Conservation (phyloP, 2,329 filamentous ascomycete species). For the Penicillium sp. region DNA sequence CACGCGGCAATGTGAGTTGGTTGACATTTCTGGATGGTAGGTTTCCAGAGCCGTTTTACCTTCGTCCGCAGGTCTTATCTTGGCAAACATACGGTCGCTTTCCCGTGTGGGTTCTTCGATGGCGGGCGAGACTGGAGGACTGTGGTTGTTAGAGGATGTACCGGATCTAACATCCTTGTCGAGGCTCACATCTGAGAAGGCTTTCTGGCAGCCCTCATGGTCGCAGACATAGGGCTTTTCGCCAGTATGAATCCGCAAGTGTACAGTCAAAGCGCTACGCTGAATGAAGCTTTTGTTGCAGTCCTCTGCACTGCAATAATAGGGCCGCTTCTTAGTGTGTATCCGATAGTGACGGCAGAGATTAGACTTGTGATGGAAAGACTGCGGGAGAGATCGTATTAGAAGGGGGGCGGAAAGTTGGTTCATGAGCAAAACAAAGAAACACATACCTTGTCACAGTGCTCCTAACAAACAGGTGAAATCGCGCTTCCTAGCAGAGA, state of each 20-base stretch:
- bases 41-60: conserved; percentile 28
- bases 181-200: conserved; percentile 49
- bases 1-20: no score
- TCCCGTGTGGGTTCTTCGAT: conserved; percentile 46
- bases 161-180: no score
- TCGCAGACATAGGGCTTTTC: conserved; percentile 51
- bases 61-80: conserved; percentile 45
- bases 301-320: conserved; percentile 49
- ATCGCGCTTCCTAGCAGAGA: conserved; percentile 46
- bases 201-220: conserved; percentile 48
- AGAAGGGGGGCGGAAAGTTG: no score
- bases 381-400: conserved; percentile 32
- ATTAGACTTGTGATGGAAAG: conserved; percentile 55
- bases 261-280: conserved; percentile 52
- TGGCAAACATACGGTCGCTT: conserved; percentile 47
- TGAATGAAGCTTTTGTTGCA: conserved; percentile 55
- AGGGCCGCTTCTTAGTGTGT: conserved; percentile 54
- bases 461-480: conserved; percentile 50
- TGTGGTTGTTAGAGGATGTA: conserved; percentile 11
- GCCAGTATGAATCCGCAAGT: conserved; percentile 50
- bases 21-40: not conserved
- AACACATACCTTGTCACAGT: conserved; percentile 48
- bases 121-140: conserved; percentile 48
- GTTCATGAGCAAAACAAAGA: not conserved
- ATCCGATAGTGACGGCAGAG: conserved; percentile 52